phyloP scores from a whole-genome alignment of 306 rosid genomes.

The Vachellia collinsii region DNA sequence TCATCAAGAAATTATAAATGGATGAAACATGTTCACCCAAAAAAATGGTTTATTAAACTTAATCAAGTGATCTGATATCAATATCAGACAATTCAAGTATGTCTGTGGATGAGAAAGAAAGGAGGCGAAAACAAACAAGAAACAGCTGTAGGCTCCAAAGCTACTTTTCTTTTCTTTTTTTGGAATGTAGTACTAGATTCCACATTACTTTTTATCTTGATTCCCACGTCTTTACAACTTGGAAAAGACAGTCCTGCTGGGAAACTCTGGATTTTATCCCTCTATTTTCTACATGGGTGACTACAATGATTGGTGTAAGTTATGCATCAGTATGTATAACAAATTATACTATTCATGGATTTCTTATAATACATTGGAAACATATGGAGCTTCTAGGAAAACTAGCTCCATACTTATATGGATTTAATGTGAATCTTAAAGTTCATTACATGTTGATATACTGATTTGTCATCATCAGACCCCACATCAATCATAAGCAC shows the following conservation, averaged over 20 bases:
- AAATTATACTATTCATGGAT: not conserved
- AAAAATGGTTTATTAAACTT: no score
- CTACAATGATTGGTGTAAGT: not conserved
- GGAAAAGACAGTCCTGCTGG: conserved; percentile 13
- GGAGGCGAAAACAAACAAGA: conserved; percentile 29
- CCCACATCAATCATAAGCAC: not conserved
- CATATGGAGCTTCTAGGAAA: not conserved
- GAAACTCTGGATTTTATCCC: not conserved
- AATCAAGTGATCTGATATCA: not conserved
- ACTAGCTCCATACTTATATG: not conserved
- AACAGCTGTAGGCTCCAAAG: conserved; percentile 39
- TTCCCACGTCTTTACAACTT: conserved; percentile 33
- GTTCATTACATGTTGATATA: no score
- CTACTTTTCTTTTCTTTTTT: conserved; percentile 22
- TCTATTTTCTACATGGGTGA: not conserved
- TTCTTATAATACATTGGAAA: not conserved
- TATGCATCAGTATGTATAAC: not conserved
- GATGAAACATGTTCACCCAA: not conserved
- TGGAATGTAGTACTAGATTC: conserved; percentile 41
- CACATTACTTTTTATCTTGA: conserved; percentile 38
- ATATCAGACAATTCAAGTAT: not conserved
- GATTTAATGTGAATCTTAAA: not conserved
- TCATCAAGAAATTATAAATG: not conserved
- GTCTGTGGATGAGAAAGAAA: conserved; percentile 14
- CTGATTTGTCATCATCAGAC: not conserved